Evolutionary conservation across 441 rosid genomes (phyloP).

Genomic region (Jatropha podagrica): DNA sequence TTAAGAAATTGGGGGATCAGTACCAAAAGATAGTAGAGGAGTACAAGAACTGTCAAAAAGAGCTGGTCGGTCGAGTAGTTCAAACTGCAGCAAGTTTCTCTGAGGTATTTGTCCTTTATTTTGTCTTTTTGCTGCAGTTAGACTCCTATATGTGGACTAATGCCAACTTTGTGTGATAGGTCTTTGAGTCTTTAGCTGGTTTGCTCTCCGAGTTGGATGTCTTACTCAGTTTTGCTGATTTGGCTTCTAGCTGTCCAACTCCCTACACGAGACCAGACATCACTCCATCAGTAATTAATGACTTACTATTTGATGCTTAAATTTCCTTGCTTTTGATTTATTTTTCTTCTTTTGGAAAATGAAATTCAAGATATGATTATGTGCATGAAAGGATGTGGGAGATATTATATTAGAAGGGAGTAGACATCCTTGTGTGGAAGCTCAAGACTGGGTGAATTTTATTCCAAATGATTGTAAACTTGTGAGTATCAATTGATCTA

Average conservation of each 20-base stretch:
- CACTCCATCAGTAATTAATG: constrained; percentile 61
- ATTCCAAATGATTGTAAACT: constrained; percentile 98
- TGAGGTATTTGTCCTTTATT: constrained; percentile 48
- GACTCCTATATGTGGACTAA: constrained; percentile 21
- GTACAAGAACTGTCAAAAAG: constrained; percentile 77
- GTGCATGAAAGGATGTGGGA: constrained; percentile 64
- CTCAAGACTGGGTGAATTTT: constrained; percentile 99
- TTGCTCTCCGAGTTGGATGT: constrained; percentile 92
- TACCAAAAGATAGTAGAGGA: constrained; percentile 86
- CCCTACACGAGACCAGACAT: constrained; percentile 92
- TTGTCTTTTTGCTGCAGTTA: constrained; percentile 19
- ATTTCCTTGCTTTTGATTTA: constrained; percentile 12
- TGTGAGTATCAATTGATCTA: constrained; percentile 47
- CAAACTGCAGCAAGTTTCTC: constrained; percentile 78
- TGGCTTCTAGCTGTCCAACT: constrained; percentile 91
- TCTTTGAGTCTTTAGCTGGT: constrained; percentile 72
- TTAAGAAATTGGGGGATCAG: constrained; percentile 86
- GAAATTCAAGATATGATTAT: constrained; percentile 16
- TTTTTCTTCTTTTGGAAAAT: constrained; percentile 17
- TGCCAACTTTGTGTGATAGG: constrained; percentile 51
- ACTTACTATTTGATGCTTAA: constrained; percentile 16
- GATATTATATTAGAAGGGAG: constrained; percentile 88
- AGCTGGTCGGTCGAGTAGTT: constrained; percentile 80
- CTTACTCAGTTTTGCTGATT: constrained; percentile 93
- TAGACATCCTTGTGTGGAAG: constrained; percentile 99